Conservation (phyloP, 179 eudicot species). For the Pouteria campechiana region DNA sequence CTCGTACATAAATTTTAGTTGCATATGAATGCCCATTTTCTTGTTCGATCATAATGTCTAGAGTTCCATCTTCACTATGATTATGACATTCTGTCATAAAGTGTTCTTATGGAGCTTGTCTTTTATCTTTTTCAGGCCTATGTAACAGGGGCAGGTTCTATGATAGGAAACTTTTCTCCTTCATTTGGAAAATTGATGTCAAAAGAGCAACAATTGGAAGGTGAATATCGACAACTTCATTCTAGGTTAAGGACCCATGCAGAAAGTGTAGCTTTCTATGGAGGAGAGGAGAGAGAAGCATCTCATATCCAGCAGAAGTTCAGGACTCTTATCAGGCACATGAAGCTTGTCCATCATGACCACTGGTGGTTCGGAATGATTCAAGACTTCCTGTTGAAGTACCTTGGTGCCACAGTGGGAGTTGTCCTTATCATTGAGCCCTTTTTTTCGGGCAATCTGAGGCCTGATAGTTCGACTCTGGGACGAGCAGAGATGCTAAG, state of each 20-base stretch:
- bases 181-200: constrained; percentile 92
- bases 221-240: constrained; percentile 94
- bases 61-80: too few relatives aligned
- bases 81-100: too few relatives aligned
- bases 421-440: constrained; percentile 95
- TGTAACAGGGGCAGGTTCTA: constrained; percentile 83
- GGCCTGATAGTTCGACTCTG: constrained; percentile 85
- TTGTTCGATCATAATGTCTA: too few relatives aligned
- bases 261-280: constrained; percentile 93
- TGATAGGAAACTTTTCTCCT: constrained; percentile 91
- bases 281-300: constrained; percentile 91
- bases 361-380: constrained; percentile 99
- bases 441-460: constrained; percentile 81
- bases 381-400: constrained; percentile 90
- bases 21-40: background rate
- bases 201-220: constrained; percentile 93
- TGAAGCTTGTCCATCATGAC: constrained; percentile 78
- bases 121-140: constrained; percentile 62
- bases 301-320: constrained; percentile 86
- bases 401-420: constrained; percentile 98
- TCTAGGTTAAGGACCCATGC: constrained; percentile 93
- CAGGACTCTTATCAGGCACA: constrained; percentile 62
- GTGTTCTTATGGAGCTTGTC: too few relatives aligned
- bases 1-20: too few relatives aligned
- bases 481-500: constrained; percentile 99